Conservation (phyloP, 306 rosid genomes). For the Crotalaria pallida region DNA sequence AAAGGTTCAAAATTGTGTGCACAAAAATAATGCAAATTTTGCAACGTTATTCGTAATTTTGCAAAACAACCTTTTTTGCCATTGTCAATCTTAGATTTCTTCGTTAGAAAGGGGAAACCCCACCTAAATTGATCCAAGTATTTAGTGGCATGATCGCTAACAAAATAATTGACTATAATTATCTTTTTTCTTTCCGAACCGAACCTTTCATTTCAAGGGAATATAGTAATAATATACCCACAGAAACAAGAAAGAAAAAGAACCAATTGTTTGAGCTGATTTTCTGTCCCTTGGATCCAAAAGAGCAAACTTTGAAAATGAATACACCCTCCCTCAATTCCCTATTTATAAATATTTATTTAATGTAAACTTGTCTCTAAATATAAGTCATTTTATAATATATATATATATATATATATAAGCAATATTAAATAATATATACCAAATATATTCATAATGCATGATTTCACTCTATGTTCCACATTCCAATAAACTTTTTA, state of each 20-base stretch:
- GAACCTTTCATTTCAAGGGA: conserved; percentile 18
- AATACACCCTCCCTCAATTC: too few relatives aligned
- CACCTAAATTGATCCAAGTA: conserved; percentile 6
- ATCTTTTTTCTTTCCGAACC: neutral
- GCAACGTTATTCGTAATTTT: conserved; percentile 7
- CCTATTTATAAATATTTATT: too few relatives aligned
- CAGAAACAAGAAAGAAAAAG: conserved; percentile 6
- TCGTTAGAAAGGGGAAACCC: conserved; percentile 4
- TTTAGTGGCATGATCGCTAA: conserved; percentile 24
- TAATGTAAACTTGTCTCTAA: too few relatives aligned
- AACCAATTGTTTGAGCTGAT: conserved; percentile 17
- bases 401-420: too few relatives aligned
- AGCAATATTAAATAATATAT: too few relatives aligned
- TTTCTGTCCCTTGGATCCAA: conserved; percentile 9
- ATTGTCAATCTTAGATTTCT: conserved; percentile 15
- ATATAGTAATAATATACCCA: conserved; percentile 11
- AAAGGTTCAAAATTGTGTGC: neutral
- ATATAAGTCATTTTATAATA: too few relatives aligned
- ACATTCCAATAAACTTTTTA: too few relatives aligned
- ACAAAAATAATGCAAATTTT: conserved; percentile 2
- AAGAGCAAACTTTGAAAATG: neutral
- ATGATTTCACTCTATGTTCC: too few relatives aligned
- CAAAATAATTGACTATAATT: conserved; percentile 23
- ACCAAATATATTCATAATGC: too few relatives aligned
- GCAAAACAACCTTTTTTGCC: neutral